A percentile compares a stretch with the other conserved stretches of the same genome.
phyloP scores from a whole-genome alignment of 2,329 filamentous ascomycete genomes.

The Blastomyces gilchristii region DNA sequence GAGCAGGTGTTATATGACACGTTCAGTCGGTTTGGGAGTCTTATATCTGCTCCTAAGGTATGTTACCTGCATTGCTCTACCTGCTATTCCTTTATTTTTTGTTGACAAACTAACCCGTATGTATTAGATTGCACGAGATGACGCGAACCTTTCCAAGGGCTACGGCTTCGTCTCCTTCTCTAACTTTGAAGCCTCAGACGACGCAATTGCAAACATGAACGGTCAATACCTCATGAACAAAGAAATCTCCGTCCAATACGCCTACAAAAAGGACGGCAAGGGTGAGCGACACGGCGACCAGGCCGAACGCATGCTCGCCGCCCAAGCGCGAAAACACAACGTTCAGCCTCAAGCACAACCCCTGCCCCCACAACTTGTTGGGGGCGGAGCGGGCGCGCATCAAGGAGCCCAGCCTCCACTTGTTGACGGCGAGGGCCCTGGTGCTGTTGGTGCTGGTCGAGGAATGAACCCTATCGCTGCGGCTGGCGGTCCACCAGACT shows the following conservation, averaged over 20 bases:
- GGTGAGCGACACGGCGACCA: slow-evolving; percentile 91
- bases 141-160: slow-evolving; percentile 78
- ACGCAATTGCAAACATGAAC: slow-evolving; percentile 84
- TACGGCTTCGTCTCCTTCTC: slow-evolving; percentile 93
- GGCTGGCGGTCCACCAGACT: slow-evolving; percentile 25
- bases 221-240: slow-evolving; percentile 96
- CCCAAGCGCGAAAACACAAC: slow-evolving; percentile 88
- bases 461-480: slow-evolving; percentile 20
- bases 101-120: slow-evolving; percentile 16
- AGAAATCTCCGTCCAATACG: slow-evolving; percentile 92
- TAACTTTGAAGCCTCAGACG: slow-evolving; percentile 87
- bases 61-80: slow-evolving; percentile 9
- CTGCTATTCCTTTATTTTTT: background rate
- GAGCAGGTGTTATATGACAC: slow-evolving; percentile 94
- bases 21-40: slow-evolving; percentile 80
- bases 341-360: slow-evolving; percentile 72
- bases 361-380: slow-evolving; percentile 63
- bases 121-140: slow-evolving; percentile 64
- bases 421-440: slow-evolving; percentile 32
- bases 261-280: slow-evolving; percentile 98
- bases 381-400: slow-evolving; percentile 26
- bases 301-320: slow-evolving; percentile 82
- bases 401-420: slow-evolving; percentile 30
- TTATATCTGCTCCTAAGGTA: slow-evolving; percentile 79
- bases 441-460: slow-evolving; percentile 17